Percentiles rank a stretch among this genome's conserved stretches.
These are phyloP conservation scores for Herpetomonas samuelpessoai DNA, from an alignment of 208 protist genomes.

Conservation along the genomic window DNA sequence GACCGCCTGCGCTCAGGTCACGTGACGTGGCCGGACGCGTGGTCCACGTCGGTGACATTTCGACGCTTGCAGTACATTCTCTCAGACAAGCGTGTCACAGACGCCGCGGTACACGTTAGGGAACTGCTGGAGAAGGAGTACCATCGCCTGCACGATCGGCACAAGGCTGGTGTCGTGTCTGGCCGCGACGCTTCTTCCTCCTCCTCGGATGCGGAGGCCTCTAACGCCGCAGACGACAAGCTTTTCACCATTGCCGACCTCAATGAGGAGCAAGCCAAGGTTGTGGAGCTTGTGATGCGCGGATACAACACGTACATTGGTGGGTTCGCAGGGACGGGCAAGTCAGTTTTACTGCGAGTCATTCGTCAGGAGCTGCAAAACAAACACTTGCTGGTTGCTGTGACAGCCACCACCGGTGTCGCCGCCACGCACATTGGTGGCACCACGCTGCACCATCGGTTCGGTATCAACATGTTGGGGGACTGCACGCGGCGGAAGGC, in stretches of 20 bases:
- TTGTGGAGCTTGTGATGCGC: slow-evolving; percentile 66
- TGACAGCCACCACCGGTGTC: slow-evolving; percentile 86
- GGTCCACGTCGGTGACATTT: slow-evolving; percentile 48
- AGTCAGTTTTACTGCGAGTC: slow-evolving; percentile 85
- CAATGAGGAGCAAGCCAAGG: slow-evolving; percentile 76
- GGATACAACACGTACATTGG: slow-evolving; percentile 88
- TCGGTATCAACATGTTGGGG: slow-evolving; percentile 78
- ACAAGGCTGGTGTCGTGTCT: neutral
- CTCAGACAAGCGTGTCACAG: slow-evolving; percentile 14
- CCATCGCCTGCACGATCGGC: neutral
- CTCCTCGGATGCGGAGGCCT: slow-evolving; percentile 6
- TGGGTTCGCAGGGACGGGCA: slow-evolving; percentile 86
- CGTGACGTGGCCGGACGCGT: slow-evolving; percentile 61
- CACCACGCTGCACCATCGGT: slow-evolving; percentile 85
- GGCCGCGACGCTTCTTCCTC: neutral
- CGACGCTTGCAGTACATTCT: slow-evolving; percentile 39
- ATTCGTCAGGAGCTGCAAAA: slow-evolving; percentile 57
- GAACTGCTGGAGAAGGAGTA: slow-evolving; percentile 34
- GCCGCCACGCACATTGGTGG: slow-evolving; percentile 77
- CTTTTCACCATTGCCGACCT: slow-evolving; percentile 64
- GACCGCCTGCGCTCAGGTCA: slow-evolving; percentile 30
- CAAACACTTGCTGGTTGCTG: slow-evolving; percentile 65
- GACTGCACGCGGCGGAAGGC: slow-evolving; percentile 69
- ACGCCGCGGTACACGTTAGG: slow-evolving; percentile 29
- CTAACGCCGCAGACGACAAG: slow-evolving; percentile 22